A percentile compares a stretch with the other conserved stretches of the same genome.
These are phyloP conservation scores for Alternaria tenuissima DNA, from an alignment of 2,329 filamentous ascomycete genomes.

Conservation along the genomic window DNA sequence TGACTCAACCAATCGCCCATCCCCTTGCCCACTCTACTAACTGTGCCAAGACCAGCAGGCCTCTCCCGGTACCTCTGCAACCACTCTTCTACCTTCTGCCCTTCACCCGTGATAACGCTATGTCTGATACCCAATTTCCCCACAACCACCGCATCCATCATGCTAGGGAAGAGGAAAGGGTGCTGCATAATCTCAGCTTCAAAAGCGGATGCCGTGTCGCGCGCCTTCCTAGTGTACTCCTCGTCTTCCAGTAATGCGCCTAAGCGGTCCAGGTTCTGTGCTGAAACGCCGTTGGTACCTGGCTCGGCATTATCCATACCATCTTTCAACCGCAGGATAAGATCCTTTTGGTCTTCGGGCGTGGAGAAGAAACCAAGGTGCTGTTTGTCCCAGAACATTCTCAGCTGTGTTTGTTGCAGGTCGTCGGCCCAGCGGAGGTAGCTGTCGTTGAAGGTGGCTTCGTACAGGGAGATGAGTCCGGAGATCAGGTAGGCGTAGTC, in stretches of 20 bases:
- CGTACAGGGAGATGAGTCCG: conserved; percentile 84
- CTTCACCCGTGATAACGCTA: conserved; percentile 63
- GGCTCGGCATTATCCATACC: conserved; percentile 94
- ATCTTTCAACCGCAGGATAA: conserved; percentile 88
- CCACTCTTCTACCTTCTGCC: conserved; percentile 52
- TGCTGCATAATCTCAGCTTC: conserved; percentile 92
- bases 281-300: conserved; percentile 87
- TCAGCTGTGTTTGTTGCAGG: conserved; percentile 79
- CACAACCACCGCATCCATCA: conserved; percentile 79
- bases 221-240: conserved; percentile 70
- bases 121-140: conserved; percentile 73
- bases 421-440: conserved; percentile 83
- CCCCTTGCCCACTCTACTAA: conserved; percentile 48
- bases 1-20: conserved; percentile 59
- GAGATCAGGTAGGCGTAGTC: conserved; percentile 92
- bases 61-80: conserved; percentile 52
- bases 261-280: conserved; percentile 85
- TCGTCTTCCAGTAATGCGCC: conserved; percentile 73
- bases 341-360: conserved; percentile 67
- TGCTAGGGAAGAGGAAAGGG: conserved; percentile 86
- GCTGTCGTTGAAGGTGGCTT: conserved; percentile 77
- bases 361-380: conserved; percentile 76
- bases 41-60: conserved; percentile 44
- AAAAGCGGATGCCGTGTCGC: conserved; percentile 82
- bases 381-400: conserved; percentile 76